A percentile compares a stretch with the other conserved stretches of the same genome.
Conservation (phyloP, 768 basidiomycete genomes). For the Coprinellus micaceus region DNA sequence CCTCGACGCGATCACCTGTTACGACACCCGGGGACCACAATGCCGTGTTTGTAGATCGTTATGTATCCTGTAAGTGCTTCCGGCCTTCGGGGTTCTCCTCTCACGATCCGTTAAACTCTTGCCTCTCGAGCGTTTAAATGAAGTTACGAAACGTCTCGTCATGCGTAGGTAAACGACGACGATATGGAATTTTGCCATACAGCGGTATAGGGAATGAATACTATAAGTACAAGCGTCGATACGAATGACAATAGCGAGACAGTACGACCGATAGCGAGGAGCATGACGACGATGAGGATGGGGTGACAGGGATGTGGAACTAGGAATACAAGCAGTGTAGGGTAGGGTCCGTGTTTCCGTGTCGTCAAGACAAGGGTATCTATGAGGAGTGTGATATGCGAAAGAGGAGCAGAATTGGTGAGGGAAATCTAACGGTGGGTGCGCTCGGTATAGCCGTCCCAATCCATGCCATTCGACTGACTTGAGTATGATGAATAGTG, state of each 20-base stretch:
- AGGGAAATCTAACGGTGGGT: conserved; percentile 45
- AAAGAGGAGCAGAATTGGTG: conserved; percentile 1
- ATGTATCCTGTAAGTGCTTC: background rate
- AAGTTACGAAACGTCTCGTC: conserved; percentile 1
- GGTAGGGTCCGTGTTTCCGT: background rate
- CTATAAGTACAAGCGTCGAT: background rate
- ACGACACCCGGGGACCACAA: conserved; percentile 1
- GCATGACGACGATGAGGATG: background rate
- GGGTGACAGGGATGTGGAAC: background rate
- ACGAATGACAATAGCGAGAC: background rate
- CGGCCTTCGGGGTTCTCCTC: conserved; percentile 7
- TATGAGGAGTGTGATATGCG: background rate
- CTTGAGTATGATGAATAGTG: conserved; percentile 42
- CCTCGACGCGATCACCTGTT: conserved; percentile 5
- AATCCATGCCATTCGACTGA: conserved; percentile 48
- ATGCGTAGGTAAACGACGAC: background rate
- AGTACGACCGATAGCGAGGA: background rate
- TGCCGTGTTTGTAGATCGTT: background rate
- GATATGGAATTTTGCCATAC: background rate
- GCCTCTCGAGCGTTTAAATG: background rate
- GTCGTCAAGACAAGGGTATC: conserved; percentile 8
- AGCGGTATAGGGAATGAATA: background rate
- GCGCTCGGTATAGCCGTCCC: conserved; percentile 65
- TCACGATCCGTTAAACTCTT: conserved; percentile 4
- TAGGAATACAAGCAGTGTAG: background rate